Evolutionary conservation across 1,139 yeast species (phyloP), one percentile per base, ranked within the genome.

Genomic region (Scheffersomyces lignicola): DNA sequence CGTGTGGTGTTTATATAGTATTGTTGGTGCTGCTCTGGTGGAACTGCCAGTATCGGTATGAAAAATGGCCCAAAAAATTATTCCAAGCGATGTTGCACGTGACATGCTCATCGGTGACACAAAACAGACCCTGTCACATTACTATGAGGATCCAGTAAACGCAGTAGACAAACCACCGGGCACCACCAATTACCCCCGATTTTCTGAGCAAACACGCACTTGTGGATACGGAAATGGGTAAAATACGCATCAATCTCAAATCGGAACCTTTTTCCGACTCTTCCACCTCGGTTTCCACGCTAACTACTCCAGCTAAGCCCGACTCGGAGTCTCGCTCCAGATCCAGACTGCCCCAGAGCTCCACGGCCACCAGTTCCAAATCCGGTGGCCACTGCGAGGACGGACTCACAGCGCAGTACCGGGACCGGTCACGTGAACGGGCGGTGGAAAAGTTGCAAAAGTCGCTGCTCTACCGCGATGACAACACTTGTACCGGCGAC

Each of bases 331-430:
- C 54, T 5, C 43, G 53, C 25, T 48, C 58, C 21, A 40, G 60
- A 27, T 55, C 60, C 6, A 35, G 56, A 27, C 59, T 53, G 59
- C 58, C 58, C 1, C 33, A 24, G 39, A 34, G 37, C 29, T 24
- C 15, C 29, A 12, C 21, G 13, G 11, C 11, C 23, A 8, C n/a
- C 23, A 20, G n/a, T 20, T n/a, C n/a, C n/a, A n/a, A n/a, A n/a
- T n/a, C n/a, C n/a, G n/a, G n/a, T n/a, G n/a, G n/a, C n/a, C n/a
- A n/a, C n/a, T n/a, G n/a, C n/a, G n/a, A n/a, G 30, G 15, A n/a
- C 18, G 27, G 33, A 17, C 18, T 38, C 24, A 15, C 29, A 13
- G 29, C 32, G 6, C 31, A 29, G 6, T 36, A 37, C 22, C 32
- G 47, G 24, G 41, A 46, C 18, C 32, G 49, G 31, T 38, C 47